Base-by-base conservation (phyloP, 2,329 filamentous ascomycete species). In the Leptographium lundbergii region DNA sequence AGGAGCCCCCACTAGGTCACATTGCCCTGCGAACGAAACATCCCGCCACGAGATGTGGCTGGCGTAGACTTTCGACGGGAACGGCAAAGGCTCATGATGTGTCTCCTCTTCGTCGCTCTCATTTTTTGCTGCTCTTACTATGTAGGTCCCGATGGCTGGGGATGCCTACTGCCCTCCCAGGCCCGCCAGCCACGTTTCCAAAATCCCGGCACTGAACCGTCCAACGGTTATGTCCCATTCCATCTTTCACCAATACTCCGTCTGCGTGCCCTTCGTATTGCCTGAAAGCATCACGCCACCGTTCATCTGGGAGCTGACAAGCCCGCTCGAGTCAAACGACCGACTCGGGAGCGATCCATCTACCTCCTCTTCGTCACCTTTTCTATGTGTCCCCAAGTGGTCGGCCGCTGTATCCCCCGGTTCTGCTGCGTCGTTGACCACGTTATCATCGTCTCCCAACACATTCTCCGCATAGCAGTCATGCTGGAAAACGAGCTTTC, bases 401-500 rank as follows among this genome's bases (percentile, higher is more conserved):
- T 36, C 32, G 11, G 9, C n/a, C n/a, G 7, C 22, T 7, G 52
- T 42, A 36, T 36, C n/a, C 11, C n/a, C 32, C 6, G 32, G 10
- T 13, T 3, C 24, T 22, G 24, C 22, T 9, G 4, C 22, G 14
- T 6, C 47, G 7, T 7, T 24, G 13, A 11, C 17, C 11, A n/a
- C 48, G 17, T 29, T 51, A 5, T 19, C 29, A 22, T 50, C 9
- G 19, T 24, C n/a, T 22, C 7, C 19, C 42, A 34, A 22, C 22
- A 7, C 45, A 27, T 27, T 36, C 13, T 54, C 57, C 36, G 42
- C 19, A 42, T 58, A 29, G 32, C 60, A 62, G 29, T 39, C 50
- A 14, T 53, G 50, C 42, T 53, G 57, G 51, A 57, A 62, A 19
- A 56, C 50, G 6, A 45, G 24, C 45, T 62, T 62, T 34, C 29